A percentile compares a stretch with the other conserved stretches of the same genome.
These are phyloP conservation scores for Allium cepa DNA, from an alignment of 106 monocot species.

Conservation along the genomic window DNA sequence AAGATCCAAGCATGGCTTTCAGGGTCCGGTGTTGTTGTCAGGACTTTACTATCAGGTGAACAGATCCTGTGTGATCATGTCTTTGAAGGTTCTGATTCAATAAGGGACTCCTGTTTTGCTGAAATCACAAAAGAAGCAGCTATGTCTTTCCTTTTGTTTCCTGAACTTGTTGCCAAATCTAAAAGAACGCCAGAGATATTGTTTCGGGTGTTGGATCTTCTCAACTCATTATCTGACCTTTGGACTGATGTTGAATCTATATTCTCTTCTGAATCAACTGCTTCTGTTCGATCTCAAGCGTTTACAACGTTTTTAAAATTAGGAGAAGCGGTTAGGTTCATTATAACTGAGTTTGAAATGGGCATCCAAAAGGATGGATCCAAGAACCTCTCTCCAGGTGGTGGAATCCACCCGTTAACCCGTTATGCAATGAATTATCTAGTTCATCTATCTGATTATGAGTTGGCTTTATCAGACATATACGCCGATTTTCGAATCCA, in stretches of 20 bases:
- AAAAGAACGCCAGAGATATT: conserved; percentile 39
- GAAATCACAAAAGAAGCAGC: conserved; percentile 32
- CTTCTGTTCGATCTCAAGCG: conserved; percentile 24
- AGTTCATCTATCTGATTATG: conserved; percentile 34
- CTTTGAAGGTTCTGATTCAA: conserved; percentile 25
- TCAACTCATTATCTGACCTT: conserved; percentile 20
- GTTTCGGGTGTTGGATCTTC: conserved; percentile 35
- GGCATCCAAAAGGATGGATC: conserved; percentile 30
- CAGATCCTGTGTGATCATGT: conserved; percentile 37
- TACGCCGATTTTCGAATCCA: conserved; percentile 23
- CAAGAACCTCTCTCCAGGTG: conserved; percentile 16
- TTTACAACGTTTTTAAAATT: conserved; percentile 18
- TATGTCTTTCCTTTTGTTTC: conserved; percentile 26
- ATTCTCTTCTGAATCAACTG: conserved; percentile 39
- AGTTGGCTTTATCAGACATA: conserved; percentile 20
- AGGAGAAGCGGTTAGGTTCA: conserved; percentile 21
- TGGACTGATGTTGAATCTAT: conserved; percentile 30
- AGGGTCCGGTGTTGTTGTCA: conserved; percentile 19
- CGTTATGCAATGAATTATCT: conserved; percentile 45
- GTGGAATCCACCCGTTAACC: conserved; percentile 40
- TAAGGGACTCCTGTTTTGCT: conserved; percentile 44
- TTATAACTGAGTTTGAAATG: conserved; percentile 29
- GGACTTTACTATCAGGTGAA: conserved; percentile 41
- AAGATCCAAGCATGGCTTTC: conserved; percentile 41
- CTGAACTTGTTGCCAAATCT: conserved; percentile 27